Base-by-base conservation (phyloP, 2,329 filamentous ascomycete genomes). In the Stachybotrys chartarum region DNA sequence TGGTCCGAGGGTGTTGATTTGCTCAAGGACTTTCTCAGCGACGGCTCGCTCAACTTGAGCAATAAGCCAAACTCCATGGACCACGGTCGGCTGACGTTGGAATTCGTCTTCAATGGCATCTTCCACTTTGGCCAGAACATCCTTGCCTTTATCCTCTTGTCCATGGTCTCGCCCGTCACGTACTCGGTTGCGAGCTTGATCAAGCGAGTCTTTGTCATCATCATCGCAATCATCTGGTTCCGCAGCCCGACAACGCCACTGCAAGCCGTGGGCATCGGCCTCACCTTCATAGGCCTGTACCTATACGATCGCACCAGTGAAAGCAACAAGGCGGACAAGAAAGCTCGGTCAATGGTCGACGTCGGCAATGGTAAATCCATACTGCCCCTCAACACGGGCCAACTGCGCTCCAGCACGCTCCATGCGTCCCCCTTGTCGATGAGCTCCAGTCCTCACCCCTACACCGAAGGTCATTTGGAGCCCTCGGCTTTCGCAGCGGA, bases 111-210 rank as follows among this genome's bases (percentile, higher is more conserved):
- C 79, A 99, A 99, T 70, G 94, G 94, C 55, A 87, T 91, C 5
- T 97, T 96, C 68, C 94, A 99, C 72, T 99, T 97, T 70, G 90
- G 85, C 16, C 94, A 99, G 67, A 97, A 96, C 67, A 95, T 99
- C 54, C 81, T 99, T 54, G 94, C 94, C 0, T 99, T 99, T 68
- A 79, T 96, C 24, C 79, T 99, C 6, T 78, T 99, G 7, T 96
- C 91, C 54, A 88, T 96, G 77, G 88, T 97, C 12, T 96, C 91
- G 0, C 94, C 94, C 0, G 94, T 99, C 44, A 97, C 94, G 0
- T 99, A 99, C 75, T 96, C 91, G 0, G 93, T 99, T 44, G 94
- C 94, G 42, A 95, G 89, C 55, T 78, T 99, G 58, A 94, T 99
- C 72, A 99, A 99, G 75, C 88, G 94, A 51, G 94, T 99, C 12